A percentile compares a stretch with the other conserved stretches of the same genome.
Evolutionary conservation across 1,284 basidiomycete species (phyloP).

Genomic region (Ganoderma lucidum): DNA sequence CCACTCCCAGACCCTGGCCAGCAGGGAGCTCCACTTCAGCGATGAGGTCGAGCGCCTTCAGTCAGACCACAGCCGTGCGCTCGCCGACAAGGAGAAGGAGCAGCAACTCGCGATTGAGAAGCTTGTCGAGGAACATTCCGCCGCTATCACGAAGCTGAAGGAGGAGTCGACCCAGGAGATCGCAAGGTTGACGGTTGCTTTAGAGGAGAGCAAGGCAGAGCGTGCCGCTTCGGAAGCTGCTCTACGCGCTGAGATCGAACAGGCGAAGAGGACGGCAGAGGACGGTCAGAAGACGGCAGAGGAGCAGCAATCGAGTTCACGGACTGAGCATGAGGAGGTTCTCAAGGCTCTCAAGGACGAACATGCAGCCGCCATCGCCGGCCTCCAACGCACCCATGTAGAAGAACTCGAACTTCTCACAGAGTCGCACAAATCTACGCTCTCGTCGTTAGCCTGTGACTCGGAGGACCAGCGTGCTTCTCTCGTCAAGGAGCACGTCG

Average conservation of each 20-base stretch:
- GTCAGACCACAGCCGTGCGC: constrained; percentile 58
- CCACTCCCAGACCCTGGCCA: constrained; percentile 62
- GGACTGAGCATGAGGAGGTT: constrained; percentile 59
- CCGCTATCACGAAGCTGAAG: constrained; percentile 52
- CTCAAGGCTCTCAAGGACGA: constrained; percentile 40
- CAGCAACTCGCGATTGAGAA: constrained; percentile 51
- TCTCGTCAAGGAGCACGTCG: constrained; percentile 47
- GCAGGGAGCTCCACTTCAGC: constrained; percentile 66
- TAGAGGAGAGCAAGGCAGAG: constrained; percentile 57
- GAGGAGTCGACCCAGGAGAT: constrained; percentile 60
- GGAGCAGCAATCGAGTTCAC: constrained; percentile 43
- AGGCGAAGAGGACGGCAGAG: constrained; percentile 44
- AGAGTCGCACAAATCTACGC: constrained; percentile 50
- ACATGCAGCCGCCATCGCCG: constrained; percentile 61
- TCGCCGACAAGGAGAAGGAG: constrained; percentile 65
- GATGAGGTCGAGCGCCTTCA: constrained; percentile 69
- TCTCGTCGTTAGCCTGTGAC: constrained; percentile 38
- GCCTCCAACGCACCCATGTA: constrained; percentile 62
- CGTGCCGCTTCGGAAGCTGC: constrained; percentile 47
- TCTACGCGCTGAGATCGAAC: constrained; percentile 58
- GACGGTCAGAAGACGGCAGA: constrained; percentile 43
- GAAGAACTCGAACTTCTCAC: constrained; percentile 58
- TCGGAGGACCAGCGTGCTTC: constrained; percentile 39
- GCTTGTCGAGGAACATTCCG: constrained; percentile 48
- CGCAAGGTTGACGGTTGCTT: constrained; percentile 54